phyloP scores from a whole-genome alignment of 768 basidiomycete species.

The Daedaleopsis nitida region DNA sequence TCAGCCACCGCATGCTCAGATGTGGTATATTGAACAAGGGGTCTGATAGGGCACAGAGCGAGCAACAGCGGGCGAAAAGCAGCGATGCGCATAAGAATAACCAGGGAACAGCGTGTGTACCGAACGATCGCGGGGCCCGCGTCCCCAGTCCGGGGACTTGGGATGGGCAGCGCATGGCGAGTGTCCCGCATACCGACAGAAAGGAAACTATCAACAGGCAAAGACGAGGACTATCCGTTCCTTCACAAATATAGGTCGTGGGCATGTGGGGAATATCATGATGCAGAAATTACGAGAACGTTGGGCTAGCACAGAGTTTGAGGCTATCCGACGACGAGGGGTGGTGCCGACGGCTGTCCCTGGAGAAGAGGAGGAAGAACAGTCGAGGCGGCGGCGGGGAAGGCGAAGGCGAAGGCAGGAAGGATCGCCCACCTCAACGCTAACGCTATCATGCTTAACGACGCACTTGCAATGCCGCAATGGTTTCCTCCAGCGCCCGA shows the following conservation, averaged over 20 bases:
- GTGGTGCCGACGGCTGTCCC: background rate
- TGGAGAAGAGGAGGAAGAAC: background rate
- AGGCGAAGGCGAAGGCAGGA: background rate
- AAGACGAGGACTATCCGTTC: conserved; percentile 19
- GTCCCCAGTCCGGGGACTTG: conserved; percentile 7
- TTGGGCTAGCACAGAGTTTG: conserved; percentile 8
- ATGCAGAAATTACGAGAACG: conserved; percentile 2
- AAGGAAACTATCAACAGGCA: conserved; percentile 21
- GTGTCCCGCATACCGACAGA: conserved; percentile 6
- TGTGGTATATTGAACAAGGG: background rate
- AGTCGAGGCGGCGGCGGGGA: background rate
- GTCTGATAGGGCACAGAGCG: background rate
- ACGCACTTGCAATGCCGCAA: conserved; percentile 16
- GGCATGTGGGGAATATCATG: background rate
- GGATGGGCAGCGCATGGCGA: background rate
- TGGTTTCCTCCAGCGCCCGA: conserved; percentile 19
- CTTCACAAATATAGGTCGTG: background rate
- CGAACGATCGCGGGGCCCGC: conserved; percentile 6
- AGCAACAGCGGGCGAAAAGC: background rate
- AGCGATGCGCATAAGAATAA: conserved; percentile 13
- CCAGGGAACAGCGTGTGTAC: background rate
- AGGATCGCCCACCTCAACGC: background rate
- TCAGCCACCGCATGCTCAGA: background rate
- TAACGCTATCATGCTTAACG: background rate
- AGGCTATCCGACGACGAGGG: background rate